A percentile compares a stretch with the other conserved stretches of the same genome.
phyloP scores from a whole-genome alignment of 768 basidiomycete genomes.

The Pulveroboletus sp. region DNA sequence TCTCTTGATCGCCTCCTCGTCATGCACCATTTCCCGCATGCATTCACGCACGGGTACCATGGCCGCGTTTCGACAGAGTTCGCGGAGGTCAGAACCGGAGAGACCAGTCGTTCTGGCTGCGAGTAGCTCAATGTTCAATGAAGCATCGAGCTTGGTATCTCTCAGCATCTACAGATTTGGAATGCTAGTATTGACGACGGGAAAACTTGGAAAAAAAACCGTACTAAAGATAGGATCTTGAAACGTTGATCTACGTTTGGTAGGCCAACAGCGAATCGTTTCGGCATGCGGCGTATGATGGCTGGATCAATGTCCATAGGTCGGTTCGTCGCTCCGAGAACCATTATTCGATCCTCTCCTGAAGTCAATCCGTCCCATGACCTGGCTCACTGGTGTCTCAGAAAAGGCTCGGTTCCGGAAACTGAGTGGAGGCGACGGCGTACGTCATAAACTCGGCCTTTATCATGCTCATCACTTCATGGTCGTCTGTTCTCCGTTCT shows the following conservation, averaged over 20 bases:
- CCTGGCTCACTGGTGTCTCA: slow-evolving; percentile 34
- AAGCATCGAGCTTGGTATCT: slow-evolving; percentile 61
- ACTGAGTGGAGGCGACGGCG: slow-evolving; percentile 25
- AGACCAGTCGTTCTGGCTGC: slow-evolving; percentile 68
- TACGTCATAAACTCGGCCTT: slow-evolving; percentile 95
- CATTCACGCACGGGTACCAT: slow-evolving; percentile 90
- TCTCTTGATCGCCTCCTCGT: slow-evolving; percentile 47
- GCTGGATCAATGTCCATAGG: slow-evolving; percentile 89
- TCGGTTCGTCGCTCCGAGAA: slow-evolving; percentile 93
- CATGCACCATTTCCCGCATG: slow-evolving; percentile 50
- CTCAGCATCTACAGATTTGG: slow-evolving; percentile 65
- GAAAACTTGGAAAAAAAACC: slow-evolving; percentile 13
- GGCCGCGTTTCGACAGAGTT: slow-evolving; percentile 89
- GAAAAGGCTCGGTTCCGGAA: not conserved
- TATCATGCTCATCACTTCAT: slow-evolving; percentile 98
- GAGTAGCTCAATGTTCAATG: slow-evolving; percentile 58
- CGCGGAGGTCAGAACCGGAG: slow-evolving; percentile 89
- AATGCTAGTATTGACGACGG: not conserved
- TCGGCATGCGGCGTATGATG: slow-evolving; percentile 95
- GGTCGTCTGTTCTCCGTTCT: slow-evolving; percentile 82
- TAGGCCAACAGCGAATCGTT: slow-evolving; percentile 82
- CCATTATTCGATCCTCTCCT: slow-evolving; percentile 74
- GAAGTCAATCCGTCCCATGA: slow-evolving; percentile 95
- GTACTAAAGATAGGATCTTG: slow-evolving; percentile 78
- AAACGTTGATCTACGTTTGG: slow-evolving; percentile 75